These are phyloP conservation scores for Pythium sp. DNA, from an alignment of 352 stramenopile species.

Conservation along the genomic window DNA sequence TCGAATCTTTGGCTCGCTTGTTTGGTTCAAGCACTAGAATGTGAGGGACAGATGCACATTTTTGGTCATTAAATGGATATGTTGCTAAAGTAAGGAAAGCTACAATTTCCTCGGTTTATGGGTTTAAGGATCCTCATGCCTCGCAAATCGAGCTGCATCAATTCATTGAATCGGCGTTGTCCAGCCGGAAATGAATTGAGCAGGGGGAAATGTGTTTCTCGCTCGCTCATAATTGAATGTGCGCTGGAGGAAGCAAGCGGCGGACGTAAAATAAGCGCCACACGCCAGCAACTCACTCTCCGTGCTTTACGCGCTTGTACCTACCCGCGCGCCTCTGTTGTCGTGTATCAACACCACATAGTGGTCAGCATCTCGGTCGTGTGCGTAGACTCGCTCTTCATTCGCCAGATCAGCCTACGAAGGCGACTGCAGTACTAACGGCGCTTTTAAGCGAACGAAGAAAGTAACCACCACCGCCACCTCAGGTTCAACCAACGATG, in stretches of 20 bases:
- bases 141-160: too few relatives aligned
- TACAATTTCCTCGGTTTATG: too few relatives aligned
- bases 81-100: too few relatives aligned
- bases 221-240: slow-evolving; percentile 20
- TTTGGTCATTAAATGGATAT: too few relatives aligned
- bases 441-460: not conserved
- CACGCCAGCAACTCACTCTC: not conserved
- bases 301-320: not conserved
- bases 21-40: too few relatives aligned
- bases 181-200: too few relatives aligned
- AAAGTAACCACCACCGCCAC: slow-evolving; percentile 10
- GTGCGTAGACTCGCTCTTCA: not conserved
- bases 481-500: slow-evolving; percentile 30
- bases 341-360: not conserved
- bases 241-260: not conserved
- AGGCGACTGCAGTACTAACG: not conserved
- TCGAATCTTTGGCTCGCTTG: too few relatives aligned
- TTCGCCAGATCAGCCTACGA: not conserved
- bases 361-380: not conserved
- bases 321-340: not conserved
- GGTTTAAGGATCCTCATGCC: too few relatives aligned
- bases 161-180: too few relatives aligned
- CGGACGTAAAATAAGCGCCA: not conserved
- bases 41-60: too few relatives aligned
- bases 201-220: too few relatives aligned